These are phyloP conservation scores for Diphasiastrum complanatum DNA, from an alignment of 83 land plant genomes.

Conservation along the genomic window DNA sequence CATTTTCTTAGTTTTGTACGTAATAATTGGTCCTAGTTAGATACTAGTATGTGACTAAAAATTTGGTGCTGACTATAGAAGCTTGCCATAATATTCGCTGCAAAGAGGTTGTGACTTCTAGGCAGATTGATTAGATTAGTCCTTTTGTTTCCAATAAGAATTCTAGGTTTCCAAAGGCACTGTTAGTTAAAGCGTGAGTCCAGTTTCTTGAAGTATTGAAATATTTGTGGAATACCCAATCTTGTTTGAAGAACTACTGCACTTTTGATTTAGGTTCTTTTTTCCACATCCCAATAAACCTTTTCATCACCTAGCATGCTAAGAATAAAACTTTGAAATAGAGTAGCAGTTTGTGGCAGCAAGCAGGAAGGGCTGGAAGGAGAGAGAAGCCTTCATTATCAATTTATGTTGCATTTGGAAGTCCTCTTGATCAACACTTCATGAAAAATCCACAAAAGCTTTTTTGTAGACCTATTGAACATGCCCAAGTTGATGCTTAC, in stretches of 20 bases:
- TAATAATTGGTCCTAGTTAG: too few relatives aligned
- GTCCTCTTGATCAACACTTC: constrained; percentile 95
- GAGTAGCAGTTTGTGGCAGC: constrained; percentile 86
- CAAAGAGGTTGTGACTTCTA: too few relatives aligned
- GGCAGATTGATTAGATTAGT: too few relatives aligned
- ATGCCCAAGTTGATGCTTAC: constrained; percentile 78
- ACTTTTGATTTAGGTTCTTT: too few relatives aligned
- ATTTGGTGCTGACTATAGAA: too few relatives aligned
- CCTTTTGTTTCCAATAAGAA: too few relatives aligned
- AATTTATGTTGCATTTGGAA: constrained; percentile 89
- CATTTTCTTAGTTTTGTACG: not conserved
- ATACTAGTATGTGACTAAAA: too few relatives aligned
- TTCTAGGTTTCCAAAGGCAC: not conserved
- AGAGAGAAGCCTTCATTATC: constrained; percentile 80
- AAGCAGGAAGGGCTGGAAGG: constrained; percentile 95
- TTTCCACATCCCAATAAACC: too few relatives aligned
- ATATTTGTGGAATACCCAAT: not conserved
- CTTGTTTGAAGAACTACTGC: too few relatives aligned
- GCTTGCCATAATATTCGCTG: too few relatives aligned
- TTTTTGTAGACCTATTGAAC: constrained; percentile 68
- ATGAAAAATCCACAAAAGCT: constrained; percentile 82
- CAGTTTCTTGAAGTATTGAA: not conserved
- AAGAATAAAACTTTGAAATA: not conserved
- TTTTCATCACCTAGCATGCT: too few relatives aligned
- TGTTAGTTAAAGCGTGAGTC: not conserved